Base-by-base conservation (phyloP, 768 basidiomycete species). In the Mycena latifolia region DNA sequence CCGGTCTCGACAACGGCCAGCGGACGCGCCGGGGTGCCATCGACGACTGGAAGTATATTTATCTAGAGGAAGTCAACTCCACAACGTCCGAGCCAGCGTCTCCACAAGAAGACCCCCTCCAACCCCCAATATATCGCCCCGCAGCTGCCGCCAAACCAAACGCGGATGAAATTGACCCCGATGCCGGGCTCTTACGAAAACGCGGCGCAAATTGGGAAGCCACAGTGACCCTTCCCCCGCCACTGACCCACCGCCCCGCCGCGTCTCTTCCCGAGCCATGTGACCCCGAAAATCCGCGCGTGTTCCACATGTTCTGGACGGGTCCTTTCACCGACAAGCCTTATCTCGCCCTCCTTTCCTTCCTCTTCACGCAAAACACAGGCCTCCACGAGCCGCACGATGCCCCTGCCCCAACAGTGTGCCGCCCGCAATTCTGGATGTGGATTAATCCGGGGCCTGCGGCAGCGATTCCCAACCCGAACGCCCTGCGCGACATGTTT, bases 261-360 rank as follows among this genome's bases (percentile, higher is more conserved):
- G 82, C 74, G 68, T 81, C 77, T 61, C 79, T 83, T 17, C 63
- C 79, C 63, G 46, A 71, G 3, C 83, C 88, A 1, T 98, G 96
- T 79, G 90, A 93, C 56, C 75, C 82, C 0, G 89, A 92, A 59
- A 91, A 92, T 74, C 94, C 93, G 2, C 86, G 92, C 24, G 76
- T 96, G 6, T 97, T 93, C 84, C 96, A 98, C 79, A 86, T 97
- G 90, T 98, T 96, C 83, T 98, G 96, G 95, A 94, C 95, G 0
- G 95, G 96, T 0, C 90, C 95, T 1, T 97, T 98, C 81, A 96
- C 95, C 22, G 96, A 98, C 81, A 98, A 97, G 78, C 95, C 96
- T 0, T 98, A 98, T 85, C 86, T 94, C 74, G 95, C 96, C 0
- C 82, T 97, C 25, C 82, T 95, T 55, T 98, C 96, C 6, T 98